Base-by-base conservation (phyloP, 202 grass and related monocot species). In the Eragrostis tef region DNA sequence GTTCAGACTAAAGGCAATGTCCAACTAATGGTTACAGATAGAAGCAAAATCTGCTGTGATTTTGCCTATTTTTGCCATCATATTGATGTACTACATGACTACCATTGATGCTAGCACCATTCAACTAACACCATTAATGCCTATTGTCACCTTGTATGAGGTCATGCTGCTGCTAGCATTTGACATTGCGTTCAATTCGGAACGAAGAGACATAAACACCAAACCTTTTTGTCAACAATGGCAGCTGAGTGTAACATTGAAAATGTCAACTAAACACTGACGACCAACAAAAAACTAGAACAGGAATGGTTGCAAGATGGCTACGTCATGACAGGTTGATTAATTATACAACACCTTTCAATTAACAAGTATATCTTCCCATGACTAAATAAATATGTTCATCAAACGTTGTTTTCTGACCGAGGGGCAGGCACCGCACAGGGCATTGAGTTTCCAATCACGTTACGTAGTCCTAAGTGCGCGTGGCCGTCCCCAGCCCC, bases 401-500 rank as follows among this genome's bases (percentile, higher is more conserved):
- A 9, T n/a, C n/a, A n/a, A n/a, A n/a, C n/a, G n/a, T n/a, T n/a
- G n/a, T n/a, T n/a, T n/a, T 59, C 34, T 87, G 71, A 52, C 52
- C 17, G 61, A 79, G 52, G 36, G 26, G 74, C 47, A n/a, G n/a
- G n/a, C n/a, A n/a, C n/a, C n/a, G n/a, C n/a, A n/a, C n/a, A n/a
- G 57, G 48, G 63, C 72, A 66, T 63, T 51, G 81, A 74, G 61
- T 85, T 78, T 74, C 64, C 70, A 57, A 50, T 72, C 41, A 17
- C 17, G 5, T 1, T 24, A 9, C 9, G 3, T 9, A 6, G 20
- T 85, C 42, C 39, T 27, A 48, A 53, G 12, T 11, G 54, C 71
- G 22, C 48, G 59, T 53, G 34, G 45, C 77, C 5, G 21, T 71
- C 49, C 6, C 24, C 58, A 17, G 45, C 63, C 20, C 45, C 12